Percentiles rank a stretch among this genome's conserved stretches.
phyloP scores from a whole-genome alignment of 352 stramenopile genomes.

The Phytophthora rubi region DNA sequence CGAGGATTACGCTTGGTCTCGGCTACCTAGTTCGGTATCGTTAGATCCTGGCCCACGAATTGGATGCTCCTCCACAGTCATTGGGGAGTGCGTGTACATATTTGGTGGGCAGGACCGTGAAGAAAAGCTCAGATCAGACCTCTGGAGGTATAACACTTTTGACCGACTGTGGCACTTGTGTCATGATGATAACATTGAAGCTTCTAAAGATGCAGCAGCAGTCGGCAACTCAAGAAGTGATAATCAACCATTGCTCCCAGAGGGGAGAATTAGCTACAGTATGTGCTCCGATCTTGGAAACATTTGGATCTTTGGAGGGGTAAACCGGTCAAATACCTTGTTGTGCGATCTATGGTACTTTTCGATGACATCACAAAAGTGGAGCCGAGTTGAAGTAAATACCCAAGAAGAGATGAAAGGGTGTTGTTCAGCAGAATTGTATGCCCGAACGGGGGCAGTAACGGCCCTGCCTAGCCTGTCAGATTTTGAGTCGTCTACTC shows the following conservation, averaged over 20 bases:
- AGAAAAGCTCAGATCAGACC: slow-evolving; percentile 74
- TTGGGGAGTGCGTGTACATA: slow-evolving; percentile 85
- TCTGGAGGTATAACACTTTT: slow-evolving; percentile 90
- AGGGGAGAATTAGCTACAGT: slow-evolving; percentile 67
- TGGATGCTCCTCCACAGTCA: slow-evolving; percentile 72
- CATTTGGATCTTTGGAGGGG: slow-evolving; percentile 82
- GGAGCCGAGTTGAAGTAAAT: slow-evolving; percentile 62
- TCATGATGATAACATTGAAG: slow-evolving; percentile 79
- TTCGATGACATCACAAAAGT: slow-evolving; percentile 70
- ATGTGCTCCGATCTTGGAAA: slow-evolving; percentile 82
- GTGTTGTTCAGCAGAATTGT: slow-evolving; percentile 49
- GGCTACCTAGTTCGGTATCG: slow-evolving; percentile 73
- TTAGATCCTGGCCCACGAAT: slow-evolving; percentile 75
- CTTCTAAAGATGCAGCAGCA: slow-evolving; percentile 22
- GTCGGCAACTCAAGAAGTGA: slow-evolving; percentile 33
- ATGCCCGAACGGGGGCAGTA: slow-evolving; percentile 50
- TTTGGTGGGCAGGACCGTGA: slow-evolving; percentile 86
- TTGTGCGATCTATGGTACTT: slow-evolving; percentile 85
- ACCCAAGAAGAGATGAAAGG: slow-evolving; percentile 54
- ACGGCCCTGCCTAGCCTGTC: slow-evolving; percentile 52
- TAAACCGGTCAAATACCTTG: slow-evolving; percentile 47
- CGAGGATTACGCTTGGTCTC: slow-evolving; percentile 83
- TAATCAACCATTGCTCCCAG: slow-evolving; percentile 55
- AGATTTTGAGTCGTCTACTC: slow-evolving; percentile 35
- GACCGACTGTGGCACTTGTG: slow-evolving; percentile 88